Percentiles rank a stretch among this genome's conserved stretches.
Conservation (phyloP, 1,284 basidiomycete species). For the Melampsora larici-populina region DNA sequence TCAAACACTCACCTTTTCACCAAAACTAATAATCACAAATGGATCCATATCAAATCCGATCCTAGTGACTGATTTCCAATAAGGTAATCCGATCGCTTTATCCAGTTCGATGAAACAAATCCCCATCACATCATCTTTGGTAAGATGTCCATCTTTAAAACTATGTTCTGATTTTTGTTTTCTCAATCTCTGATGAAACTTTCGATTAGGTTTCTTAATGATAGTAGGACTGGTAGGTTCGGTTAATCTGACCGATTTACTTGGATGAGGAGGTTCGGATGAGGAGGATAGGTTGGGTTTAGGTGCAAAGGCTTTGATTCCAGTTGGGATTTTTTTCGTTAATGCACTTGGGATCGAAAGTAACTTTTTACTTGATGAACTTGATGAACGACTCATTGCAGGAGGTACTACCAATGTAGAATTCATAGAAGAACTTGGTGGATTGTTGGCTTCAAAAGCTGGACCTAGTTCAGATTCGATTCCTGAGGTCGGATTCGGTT, state of each 20-base stretch:
- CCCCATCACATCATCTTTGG: constrained; percentile 73
- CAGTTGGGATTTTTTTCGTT: background rate
- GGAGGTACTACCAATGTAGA: too few species aligned
- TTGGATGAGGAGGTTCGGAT: too few species aligned
- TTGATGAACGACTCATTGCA: background rate
- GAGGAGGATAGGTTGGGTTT: background rate
- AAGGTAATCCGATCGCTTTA: constrained; percentile 75
- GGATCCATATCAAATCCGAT: constrained; percentile 96
- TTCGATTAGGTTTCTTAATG: background rate
- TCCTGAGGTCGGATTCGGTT: background rate
- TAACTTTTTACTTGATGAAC: background rate
- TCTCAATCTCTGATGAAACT: background rate
- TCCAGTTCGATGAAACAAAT: constrained; percentile 80
- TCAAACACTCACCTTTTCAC: constrained; percentile 78
- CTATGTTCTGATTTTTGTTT: constrained; percentile 59
- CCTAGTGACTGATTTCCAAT: constrained; percentile 75
- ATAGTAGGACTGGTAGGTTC: background rate
- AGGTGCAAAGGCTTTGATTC: background rate
- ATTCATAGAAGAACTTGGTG: background rate
- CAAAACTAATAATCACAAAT: constrained; percentile 90
- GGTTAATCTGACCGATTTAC: background rate
- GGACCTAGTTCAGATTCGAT: background rate
- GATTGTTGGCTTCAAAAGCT: background rate
- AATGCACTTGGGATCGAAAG: background rate
- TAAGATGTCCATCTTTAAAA: constrained; percentile 61